Evolutionary conservation across 2,329 filamentous ascomycete genomes (phyloP).

Genomic region (Penicillium sp.): DNA sequence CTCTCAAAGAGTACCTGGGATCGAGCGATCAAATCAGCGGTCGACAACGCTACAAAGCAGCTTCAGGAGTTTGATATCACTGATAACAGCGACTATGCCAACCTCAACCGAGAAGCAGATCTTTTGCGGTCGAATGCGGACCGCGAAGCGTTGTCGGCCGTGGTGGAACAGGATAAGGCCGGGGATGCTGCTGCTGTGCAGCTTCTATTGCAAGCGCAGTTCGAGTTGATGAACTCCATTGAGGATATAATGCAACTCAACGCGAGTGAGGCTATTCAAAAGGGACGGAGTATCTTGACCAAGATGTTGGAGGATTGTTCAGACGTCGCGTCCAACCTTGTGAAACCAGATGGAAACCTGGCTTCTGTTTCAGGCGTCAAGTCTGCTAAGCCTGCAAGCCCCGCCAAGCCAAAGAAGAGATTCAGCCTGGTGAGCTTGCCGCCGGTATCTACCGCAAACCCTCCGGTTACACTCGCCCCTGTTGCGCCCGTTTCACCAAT

Average conservation of each 20-base stretch:
- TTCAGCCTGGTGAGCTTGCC: conserved; percentile 39
- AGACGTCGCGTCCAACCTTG: conserved; percentile 71
- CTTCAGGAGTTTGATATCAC: conserved; percentile 65
- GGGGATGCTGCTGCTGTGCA: conserved; percentile 76
- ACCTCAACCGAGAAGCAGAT: conserved; percentile 76
- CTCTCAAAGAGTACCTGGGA: conserved; percentile 82
- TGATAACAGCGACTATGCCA: conserved; percentile 66
- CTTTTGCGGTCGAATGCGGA: conserved; percentile 78
- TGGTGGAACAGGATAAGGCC: conserved; percentile 78
- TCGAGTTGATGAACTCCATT: conserved; percentile 82
- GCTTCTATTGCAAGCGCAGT: conserved; percentile 80
- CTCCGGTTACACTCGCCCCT: conserved; percentile 32
- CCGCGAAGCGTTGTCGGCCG: conserved; percentile 69
- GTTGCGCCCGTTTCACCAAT: conserved; percentile 57
- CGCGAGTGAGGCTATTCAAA: conserved; percentile 75
- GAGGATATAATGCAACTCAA: conserved; percentile 76
- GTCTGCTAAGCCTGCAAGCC: conserved; percentile 63
- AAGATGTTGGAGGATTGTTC: conserved; percentile 75
- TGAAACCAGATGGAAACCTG: conserved; percentile 78
- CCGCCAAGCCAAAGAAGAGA: conserved; percentile 68
- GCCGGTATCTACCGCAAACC: conserved; percentile 25
- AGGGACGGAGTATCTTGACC: conserved; percentile 71
- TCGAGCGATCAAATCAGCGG: conserved; percentile 76
- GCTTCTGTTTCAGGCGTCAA: conserved; percentile 58
- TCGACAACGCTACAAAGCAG: conserved; percentile 78